Conservation (phyloP, 1,284 basidiomycete genomes). For the Vanrija sp. region DNA sequence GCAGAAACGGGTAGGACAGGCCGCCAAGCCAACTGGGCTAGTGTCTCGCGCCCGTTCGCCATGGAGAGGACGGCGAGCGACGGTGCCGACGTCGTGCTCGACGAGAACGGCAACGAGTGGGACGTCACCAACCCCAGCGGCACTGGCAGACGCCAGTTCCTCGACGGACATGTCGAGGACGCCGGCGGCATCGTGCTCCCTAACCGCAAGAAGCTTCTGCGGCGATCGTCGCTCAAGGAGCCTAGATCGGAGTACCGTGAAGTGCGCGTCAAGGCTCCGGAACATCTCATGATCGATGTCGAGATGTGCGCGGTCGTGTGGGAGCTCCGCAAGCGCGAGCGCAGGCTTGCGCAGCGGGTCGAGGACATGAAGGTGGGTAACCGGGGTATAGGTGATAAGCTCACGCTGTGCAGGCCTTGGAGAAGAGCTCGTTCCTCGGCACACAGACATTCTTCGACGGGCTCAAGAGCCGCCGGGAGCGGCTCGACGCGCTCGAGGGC, state of each 20-base stretch:
- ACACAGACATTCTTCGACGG: conserved; percentile 25
- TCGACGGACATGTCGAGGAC: not conserved
- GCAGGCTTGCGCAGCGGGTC: conserved; percentile 25
- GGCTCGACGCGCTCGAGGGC: conserved; percentile 18
- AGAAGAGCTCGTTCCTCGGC: conserved; percentile 28
- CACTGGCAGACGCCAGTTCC: conserved; percentile 21
- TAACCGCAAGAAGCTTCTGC: no score
- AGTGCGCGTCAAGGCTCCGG: not conserved
- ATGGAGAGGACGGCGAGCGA: conserved; percentile 37
- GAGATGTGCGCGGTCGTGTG: conserved; percentile 35
- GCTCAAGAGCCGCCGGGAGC: not conserved
- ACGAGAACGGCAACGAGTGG: conserved; percentile 37
- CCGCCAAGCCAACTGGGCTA: no score
- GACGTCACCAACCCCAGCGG: conserved; percentile 36
- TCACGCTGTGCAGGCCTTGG: conserved; percentile 13
- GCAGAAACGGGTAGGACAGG: not conserved
- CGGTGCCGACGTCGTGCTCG: conserved; percentile 36
- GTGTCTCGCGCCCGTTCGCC: conserved; percentile 4
- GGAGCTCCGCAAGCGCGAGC: conserved; percentile 30
- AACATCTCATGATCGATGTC: conserved; percentile 37
- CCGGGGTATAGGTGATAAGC: not conserved
- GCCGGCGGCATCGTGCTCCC: not conserved
- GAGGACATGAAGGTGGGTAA: conserved; percentile 33
- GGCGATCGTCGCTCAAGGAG: conserved; percentile 21
- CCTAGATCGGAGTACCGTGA: conserved; percentile 8